These are phyloP conservation scores for Porcisia hertigi DNA, from an alignment of 208 protist species.

Conservation along the genomic window DNA sequence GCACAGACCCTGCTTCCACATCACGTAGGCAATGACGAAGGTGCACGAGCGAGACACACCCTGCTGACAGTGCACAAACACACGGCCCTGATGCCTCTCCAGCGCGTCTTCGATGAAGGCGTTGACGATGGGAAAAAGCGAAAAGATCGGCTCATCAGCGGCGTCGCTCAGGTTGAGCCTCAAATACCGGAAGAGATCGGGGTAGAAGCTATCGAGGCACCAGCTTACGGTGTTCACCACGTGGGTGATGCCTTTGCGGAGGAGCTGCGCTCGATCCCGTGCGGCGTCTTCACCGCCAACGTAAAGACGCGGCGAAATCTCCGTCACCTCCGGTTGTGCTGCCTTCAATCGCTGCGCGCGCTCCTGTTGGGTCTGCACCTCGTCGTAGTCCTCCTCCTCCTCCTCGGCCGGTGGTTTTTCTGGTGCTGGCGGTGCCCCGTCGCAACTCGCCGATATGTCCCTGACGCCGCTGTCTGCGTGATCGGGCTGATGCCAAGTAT, in stretches of 20 bases:
- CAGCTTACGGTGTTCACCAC: slow-evolving; percentile 93
- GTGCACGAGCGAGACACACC: slow-evolving; percentile 92
- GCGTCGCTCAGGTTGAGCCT: slow-evolving; percentile 85
- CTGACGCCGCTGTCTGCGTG: background rate
- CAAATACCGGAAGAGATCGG: slow-evolving; percentile 85
- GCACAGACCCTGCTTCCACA: slow-evolving; percentile 84
- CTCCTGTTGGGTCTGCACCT: slow-evolving; percentile 63
- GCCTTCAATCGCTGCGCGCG: slow-evolving; percentile 58
- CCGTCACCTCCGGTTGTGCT: slow-evolving; percentile 66
- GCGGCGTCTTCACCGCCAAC: slow-evolving; percentile 78
- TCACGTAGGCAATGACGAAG: slow-evolving; percentile 91
- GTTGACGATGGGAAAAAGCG: slow-evolving; percentile 88
- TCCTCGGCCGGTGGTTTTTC: background rate
- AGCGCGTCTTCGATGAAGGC: slow-evolving; percentile 82
- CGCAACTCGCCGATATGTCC: background rate
- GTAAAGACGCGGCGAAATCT: slow-evolving; percentile 86
- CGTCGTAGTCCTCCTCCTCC: slow-evolving; percentile 45
- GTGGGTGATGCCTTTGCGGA: slow-evolving; percentile 89
- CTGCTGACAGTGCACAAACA: slow-evolving; percentile 95
- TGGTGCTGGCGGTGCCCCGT: background rate
- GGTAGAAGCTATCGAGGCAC: slow-evolving; percentile 62
- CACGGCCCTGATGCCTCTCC: slow-evolving; percentile 45
- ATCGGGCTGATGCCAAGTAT: background rate
- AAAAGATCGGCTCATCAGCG: slow-evolving; percentile 89
- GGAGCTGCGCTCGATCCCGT: slow-evolving; percentile 60